phyloP scores from a whole-genome alignment of 306 rosid species.

The cucumber (Cucumis sativus) region DNA sequence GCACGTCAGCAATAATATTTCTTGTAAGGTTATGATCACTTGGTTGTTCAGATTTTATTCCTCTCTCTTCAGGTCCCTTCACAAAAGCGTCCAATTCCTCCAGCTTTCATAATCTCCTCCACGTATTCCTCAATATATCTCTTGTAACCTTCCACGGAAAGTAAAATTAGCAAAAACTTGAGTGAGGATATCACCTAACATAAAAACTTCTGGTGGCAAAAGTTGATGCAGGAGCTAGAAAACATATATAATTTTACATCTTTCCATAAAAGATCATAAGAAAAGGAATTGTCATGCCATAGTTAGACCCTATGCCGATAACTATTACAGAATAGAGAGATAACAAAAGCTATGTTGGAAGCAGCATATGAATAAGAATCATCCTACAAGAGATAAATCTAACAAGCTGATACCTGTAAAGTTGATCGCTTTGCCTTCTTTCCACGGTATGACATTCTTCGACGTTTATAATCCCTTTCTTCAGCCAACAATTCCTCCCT shows the following conservation, averaged over 20 bases:
- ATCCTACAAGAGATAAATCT: neutral
- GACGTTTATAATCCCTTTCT: constrained; percentile 90
- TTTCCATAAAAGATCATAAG: neutral
- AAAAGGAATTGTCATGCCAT: neutral
- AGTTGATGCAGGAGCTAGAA: neutral
- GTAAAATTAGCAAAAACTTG: neutral
- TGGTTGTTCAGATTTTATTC: constrained; percentile 20
- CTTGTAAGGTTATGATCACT: constrained; percentile 19
- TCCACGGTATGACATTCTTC: constrained; percentile 95
- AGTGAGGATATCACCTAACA: neutral
- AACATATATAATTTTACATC: neutral
- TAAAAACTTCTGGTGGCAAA: neutral
- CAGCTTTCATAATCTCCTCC: constrained; percentile 71
- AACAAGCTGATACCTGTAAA: constrained; percentile 43
- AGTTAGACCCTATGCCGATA: neutral
- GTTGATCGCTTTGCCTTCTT: constrained; percentile 62
- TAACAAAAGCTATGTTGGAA: neutral
- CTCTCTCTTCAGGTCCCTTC: constrained; percentile 30
- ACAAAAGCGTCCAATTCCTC: constrained; percentile 56
- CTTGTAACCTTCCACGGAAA: constrained; percentile 46
- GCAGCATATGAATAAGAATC: neutral
- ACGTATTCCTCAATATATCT: constrained; percentile 68
- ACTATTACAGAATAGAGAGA: neutral
- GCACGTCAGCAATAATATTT: constrained; percentile 16
- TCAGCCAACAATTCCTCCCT: constrained; percentile 84